These are phyloP conservation scores for Fraxinus greggii DNA, from an alignment of 305 asterid genomes.

Conservation along the genomic window DNA sequence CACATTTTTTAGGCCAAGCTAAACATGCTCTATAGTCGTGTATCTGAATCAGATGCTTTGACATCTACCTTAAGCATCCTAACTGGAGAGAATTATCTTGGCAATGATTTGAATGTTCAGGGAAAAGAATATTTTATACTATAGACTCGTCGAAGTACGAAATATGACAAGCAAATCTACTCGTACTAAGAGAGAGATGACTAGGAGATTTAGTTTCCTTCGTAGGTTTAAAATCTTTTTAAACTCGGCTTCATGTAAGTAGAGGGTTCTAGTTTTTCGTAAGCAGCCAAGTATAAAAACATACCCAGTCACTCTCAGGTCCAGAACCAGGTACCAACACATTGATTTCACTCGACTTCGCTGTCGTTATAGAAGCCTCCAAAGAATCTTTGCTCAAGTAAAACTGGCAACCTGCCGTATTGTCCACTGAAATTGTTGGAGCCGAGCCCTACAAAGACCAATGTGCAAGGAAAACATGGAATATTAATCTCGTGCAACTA, in stretches of 20 bases:
- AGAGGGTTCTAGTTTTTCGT: not conserved
- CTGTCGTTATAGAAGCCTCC: constrained; percentile 81
- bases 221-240: not conserved
- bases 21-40: not conserved
- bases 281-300: constrained; percentile 17
- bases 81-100: not conserved
- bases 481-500: not conserved
- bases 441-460: constrained; percentile 66
- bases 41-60: not conserved
- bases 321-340: constrained; percentile 83
- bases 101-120: not conserved
- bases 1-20: not conserved
- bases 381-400: constrained; percentile 86
- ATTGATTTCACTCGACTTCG: constrained; percentile 92
- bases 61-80: not conserved
- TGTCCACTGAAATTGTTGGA: constrained; percentile 93
- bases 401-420: constrained; percentile 90
- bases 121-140: not conserved
- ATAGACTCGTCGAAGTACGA: not conserved
- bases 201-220: not conserved
- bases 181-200: not conserved
- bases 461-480: constrained; percentile 16
- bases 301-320: constrained; percentile 90
- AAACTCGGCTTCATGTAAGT: not conserved
- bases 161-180: not conserved